phyloP scores from a whole-genome alignment of 2,329 filamentous ascomycete species.

The Trichoderma pleuroti region DNA sequence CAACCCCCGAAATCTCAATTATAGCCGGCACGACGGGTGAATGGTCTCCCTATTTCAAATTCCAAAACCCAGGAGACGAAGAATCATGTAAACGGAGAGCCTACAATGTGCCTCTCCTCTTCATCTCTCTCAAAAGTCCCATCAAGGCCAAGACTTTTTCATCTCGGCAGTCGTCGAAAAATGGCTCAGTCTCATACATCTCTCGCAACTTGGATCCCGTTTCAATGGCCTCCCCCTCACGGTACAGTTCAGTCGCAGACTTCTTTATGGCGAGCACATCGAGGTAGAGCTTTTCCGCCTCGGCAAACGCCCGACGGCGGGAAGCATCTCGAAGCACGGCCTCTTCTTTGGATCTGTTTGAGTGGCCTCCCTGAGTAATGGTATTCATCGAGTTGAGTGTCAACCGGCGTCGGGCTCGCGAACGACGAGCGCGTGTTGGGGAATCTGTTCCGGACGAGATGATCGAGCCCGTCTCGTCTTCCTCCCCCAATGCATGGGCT shows the following conservation, averaged over 20 bases:
- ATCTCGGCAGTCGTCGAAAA: constrained; percentile 24
- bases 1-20: not conserved
- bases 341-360: constrained; percentile 14
- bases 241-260: constrained; percentile 25
- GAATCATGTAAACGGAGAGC: not conserved
- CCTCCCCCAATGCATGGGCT: constrained; percentile 19
- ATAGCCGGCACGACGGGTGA: not conserved
- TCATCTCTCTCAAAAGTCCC: constrained; percentile 19
- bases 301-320: constrained; percentile 21
- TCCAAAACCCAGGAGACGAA: not conserved
- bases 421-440: not conserved
- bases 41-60: not conserved
- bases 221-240: constrained; percentile 23
- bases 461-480: not conserved
- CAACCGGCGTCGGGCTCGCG: constrained; percentile 3
- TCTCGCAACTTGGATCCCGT: constrained; percentile 28
- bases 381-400: not conserved
- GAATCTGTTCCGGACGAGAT: not conserved
- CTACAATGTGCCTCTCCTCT: constrained; percentile 20
- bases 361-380: not conserved
- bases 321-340: constrained; percentile 19
- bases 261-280: constrained; percentile 26
- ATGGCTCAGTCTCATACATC: constrained; percentile 30
- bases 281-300: constrained; percentile 28
- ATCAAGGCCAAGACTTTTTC: constrained; percentile 22